Percentiles rank a stretch among this genome's conserved stretches.
Conservation (phyloP, 805 yeast species). For the Cyberlindnera misumaiensis region DNA sequence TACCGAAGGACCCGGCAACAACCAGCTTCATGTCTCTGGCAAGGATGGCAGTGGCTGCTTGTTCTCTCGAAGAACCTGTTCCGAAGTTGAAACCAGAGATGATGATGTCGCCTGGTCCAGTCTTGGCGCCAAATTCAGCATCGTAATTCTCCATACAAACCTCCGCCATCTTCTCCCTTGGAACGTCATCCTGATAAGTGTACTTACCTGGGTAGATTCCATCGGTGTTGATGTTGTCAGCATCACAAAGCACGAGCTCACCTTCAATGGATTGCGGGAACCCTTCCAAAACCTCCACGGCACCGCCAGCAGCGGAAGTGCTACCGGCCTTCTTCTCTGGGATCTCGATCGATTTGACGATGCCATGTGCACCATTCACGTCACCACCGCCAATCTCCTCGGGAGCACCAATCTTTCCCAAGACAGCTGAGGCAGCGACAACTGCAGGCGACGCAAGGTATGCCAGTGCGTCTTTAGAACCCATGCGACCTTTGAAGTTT, state of each 20-base stretch:
- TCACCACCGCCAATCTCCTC: conserved; percentile 69
- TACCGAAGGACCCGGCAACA: conserved; percentile 96
- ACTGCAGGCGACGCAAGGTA: conserved; percentile 96
- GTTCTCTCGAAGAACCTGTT: conserved; percentile 97
- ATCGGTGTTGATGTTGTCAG: conserved; percentile 95
- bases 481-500: conserved; percentile 99
- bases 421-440: conserved; percentile 96
- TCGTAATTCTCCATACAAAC: conserved; percentile 99
- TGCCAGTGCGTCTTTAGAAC: conserved; percentile 92
- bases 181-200: conserved; percentile 96
- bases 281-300: conserved; percentile 77
- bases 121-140: conserved; percentile 74
- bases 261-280: conserved; percentile 89
- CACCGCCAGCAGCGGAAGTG: conserved; percentile 26
- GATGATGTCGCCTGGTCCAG: conserved; percentile 82
- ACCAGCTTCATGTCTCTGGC: conserved; percentile 91
- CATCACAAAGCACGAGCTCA: conserved; percentile 91
- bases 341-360: conserved; percentile 31
- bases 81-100: conserved; percentile 95
- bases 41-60: conserved; percentile 96
- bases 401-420: conserved; percentile 91
- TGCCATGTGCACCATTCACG: conserved; percentile 42
- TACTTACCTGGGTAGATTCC: conserved; percentile 99
- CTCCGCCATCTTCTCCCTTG: conserved; percentile 94
- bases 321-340: conserved; percentile 22